phyloP scores from a whole-genome alignment of 2,329 filamentous ascomycete species.

The Ophiosphaerella narmari region DNA sequence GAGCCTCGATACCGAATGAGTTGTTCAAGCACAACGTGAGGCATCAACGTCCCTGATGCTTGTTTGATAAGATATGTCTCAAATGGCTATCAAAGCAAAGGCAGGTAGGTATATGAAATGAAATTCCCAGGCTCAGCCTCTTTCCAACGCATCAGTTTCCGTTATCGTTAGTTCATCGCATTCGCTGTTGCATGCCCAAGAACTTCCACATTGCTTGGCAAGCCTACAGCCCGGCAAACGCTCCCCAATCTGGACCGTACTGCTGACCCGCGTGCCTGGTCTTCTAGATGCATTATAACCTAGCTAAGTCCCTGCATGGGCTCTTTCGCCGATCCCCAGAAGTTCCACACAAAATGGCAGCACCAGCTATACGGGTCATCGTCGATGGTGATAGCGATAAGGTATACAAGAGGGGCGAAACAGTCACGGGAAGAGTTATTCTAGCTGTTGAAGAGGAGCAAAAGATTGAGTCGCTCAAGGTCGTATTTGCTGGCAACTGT shows the following conservation, averaged over 20 bases:
- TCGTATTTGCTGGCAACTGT: slow-evolving; percentile 39
- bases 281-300: slow-evolving; percentile 22
- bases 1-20: slow-evolving; percentile 1
- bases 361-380: slow-evolving; percentile 32
- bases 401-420: slow-evolving; percentile 38
- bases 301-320: slow-evolving; percentile 34
- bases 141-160: slow-evolving; percentile 23
- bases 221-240: slow-evolving; percentile 33
- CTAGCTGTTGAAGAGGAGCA: slow-evolving; percentile 33
- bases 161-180: slow-evolving; percentile 11
- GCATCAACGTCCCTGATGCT: not conserved
- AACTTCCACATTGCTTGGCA: slow-evolving; percentile 37
- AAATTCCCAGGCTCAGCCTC: slow-evolving; percentile 12
- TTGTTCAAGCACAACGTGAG: not conserved
- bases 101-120: not conserved
- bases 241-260: slow-evolving; percentile 31
- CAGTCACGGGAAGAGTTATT: slow-evolving; percentile 40
- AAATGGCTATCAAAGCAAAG: not conserved
- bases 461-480: slow-evolving; percentile 31
- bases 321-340: slow-evolving; percentile 15
- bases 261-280: slow-evolving; percentile 34
- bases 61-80: slow-evolving; percentile 3
- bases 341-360: slow-evolving; percentile 27
- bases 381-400: slow-evolving; percentile 37
- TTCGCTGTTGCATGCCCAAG: slow-evolving; percentile 32